Conservation (phyloP, 768 basidiomycete genomes). For the Collybiopsis confluens region DNA sequence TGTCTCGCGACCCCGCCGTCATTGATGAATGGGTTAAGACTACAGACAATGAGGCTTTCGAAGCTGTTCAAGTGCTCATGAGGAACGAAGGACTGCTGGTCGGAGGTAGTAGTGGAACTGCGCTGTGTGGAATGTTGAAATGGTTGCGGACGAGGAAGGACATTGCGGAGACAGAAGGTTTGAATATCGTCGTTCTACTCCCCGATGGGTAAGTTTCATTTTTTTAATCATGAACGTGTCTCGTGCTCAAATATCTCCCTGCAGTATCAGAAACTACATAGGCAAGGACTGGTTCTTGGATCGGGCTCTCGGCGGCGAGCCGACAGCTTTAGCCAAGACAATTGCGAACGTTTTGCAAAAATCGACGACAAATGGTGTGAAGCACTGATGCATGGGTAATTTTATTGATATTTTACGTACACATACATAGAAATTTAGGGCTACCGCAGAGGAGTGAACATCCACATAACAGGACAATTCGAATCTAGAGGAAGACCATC, state of each 20-base stretch:
- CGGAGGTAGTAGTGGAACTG: conserved; percentile 91
- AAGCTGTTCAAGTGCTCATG: conserved; percentile 72
- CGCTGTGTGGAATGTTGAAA: conserved; percentile 68
- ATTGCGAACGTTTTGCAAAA: conserved; percentile 37
- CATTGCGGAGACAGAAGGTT: conserved; percentile 61
- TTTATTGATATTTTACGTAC: too few species aligned
- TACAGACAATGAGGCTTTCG: conserved; percentile 75
- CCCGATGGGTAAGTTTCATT: conserved; percentile 75
- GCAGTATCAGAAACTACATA: conserved; percentile 92
- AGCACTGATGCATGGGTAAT: background rate
- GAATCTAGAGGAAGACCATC: conserved; percentile 42
- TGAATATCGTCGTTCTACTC: conserved; percentile 85
- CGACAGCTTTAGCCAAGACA: conserved; percentile 45
- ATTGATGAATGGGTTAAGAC: conserved; percentile 88
- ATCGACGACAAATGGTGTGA: background rate
- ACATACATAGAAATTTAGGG: conserved; percentile 23
- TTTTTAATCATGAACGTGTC: background rate
- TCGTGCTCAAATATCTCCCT: background rate
- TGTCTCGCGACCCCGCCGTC: conserved; percentile 55
- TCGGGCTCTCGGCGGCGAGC: conserved; percentile 52
- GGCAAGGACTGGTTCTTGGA: conserved; percentile 89
- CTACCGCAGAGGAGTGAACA: conserved; percentile 28
- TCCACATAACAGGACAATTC: conserved; percentile 28
- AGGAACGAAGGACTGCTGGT: conserved; percentile 83
- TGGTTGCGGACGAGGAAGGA: conserved; percentile 69